A percentile compares a stretch with the other conserved stretches of the same genome.
Evolutionary conservation across 345 rosid genomes (phyloP).

Genomic region (Triadica sebifera): DNA sequence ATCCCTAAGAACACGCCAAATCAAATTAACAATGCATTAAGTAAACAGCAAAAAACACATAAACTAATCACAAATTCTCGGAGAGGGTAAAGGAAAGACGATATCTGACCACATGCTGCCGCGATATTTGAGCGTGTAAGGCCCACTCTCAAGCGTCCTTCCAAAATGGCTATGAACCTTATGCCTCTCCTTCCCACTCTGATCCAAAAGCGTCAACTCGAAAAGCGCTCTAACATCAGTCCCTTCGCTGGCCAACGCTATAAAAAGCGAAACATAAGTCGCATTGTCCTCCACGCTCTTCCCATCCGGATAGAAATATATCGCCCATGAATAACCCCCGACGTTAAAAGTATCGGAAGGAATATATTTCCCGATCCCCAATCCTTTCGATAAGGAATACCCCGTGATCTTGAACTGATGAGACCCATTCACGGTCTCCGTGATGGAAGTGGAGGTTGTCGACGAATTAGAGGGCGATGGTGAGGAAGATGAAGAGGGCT

Average conservation of each 20-base stretch:
- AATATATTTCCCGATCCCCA: constrained; percentile 27
- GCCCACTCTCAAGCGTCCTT: constrained; percentile 23
- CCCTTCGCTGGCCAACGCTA: constrained; percentile 30
- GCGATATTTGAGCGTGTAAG: constrained; percentile 25
- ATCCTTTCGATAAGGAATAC: constrained; percentile 20
- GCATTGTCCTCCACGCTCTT: constrained; percentile 25
- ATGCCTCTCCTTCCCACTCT: constrained; percentile 29
- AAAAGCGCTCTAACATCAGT: constrained; percentile 31
- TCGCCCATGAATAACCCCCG: constrained; percentile 28
- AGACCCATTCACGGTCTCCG: constrained; percentile 26
- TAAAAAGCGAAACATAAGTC: constrained; percentile 25
- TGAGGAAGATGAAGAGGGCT: constrained; percentile 25
- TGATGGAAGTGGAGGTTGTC: constrained; percentile 20
- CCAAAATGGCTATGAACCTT: constrained; percentile 33
- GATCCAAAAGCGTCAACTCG: constrained; percentile 28
- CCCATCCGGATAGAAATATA: constrained; percentile 31
- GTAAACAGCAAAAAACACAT: neutral
- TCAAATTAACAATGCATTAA: neutral
- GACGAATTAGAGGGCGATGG: constrained; percentile 16
- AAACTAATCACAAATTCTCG: neutral
- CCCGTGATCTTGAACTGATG: constrained; percentile 27
- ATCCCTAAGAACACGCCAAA: neutral
- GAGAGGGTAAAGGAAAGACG: neutral
- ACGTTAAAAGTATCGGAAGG: constrained; percentile 22
- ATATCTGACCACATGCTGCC: constrained; percentile 24